A percentile compares a stretch with the other conserved stretches of the same genome.
These are phyloP conservation scores for Porcisia deanei DNA, from an alignment of 208 protist species.

Conservation along the genomic window DNA sequence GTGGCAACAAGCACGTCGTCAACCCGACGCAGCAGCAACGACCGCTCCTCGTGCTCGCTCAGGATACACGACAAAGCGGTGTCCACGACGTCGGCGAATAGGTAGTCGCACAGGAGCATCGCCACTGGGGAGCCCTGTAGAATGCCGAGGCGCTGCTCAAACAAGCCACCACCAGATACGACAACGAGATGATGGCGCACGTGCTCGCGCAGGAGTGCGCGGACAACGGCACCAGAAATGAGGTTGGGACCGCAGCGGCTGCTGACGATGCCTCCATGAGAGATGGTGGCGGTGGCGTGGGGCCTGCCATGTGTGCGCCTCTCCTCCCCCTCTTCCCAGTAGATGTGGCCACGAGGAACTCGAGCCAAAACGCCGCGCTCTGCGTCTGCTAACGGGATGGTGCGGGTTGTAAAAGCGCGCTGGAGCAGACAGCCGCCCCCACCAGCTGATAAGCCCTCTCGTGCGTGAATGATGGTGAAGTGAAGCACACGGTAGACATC, in stretches of 20 bases:
- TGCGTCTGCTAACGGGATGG: conserved; percentile 26
- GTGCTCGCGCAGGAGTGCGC: conserved; percentile 41
- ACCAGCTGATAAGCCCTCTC: neutral
- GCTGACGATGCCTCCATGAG: neutral
- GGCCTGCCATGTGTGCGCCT: neutral
- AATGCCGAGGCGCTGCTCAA: conserved; percentile 56
- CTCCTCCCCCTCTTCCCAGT: conserved; percentile 33
- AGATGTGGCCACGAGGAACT: conserved; percentile 49
- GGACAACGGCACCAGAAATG: conserved; percentile 40
- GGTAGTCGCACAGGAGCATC: conserved; percentile 73
- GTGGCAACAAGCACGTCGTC: conserved; percentile 79
- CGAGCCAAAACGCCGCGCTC: conserved; percentile 24
- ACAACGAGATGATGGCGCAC: conserved; percentile 48
- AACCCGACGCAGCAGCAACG: conserved; percentile 67
- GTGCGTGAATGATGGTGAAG: conserved; percentile 10
- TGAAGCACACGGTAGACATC: conserved; percentile 47
- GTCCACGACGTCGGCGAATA: conserved; percentile 45
- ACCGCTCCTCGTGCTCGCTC: conserved; percentile 42
- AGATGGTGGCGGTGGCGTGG: neutral
- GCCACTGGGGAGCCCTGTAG: conserved; percentile 75
- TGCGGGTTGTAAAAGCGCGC: conserved; percentile 22
- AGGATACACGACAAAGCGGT: conserved; percentile 22
- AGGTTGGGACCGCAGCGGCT: neutral
- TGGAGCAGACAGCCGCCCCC: conserved; percentile 8
- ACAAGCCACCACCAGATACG: conserved; percentile 33